Evolutionary conservation across 2,329 filamentous ascomycete genomes (phyloP), one percentile per base, ranked within the genome.

Genomic region (Stachybotrys chartarum): DNA sequence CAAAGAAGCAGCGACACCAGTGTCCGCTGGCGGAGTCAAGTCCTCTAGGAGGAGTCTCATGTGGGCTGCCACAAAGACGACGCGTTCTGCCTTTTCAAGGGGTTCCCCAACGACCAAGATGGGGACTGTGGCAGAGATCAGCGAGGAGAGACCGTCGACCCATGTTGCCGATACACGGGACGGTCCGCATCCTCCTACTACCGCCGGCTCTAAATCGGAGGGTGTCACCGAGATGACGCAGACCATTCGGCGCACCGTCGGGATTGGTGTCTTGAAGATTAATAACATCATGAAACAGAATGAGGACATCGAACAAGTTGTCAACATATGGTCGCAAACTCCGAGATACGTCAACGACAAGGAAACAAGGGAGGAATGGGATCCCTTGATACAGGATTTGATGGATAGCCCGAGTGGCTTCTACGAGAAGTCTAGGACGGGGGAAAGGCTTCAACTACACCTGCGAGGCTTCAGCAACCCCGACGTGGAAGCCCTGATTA

Each of bases 401-500:
- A 77, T 91, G 62, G 83, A 86, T 16, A 93, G 85, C 66, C 78
- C 83, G 39, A 86, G 80, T n/a, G 87, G 87, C 7, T 82, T 84
- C 44, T 95, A 90, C 67, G 86, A 87, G 64, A 87, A 85, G 64
- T 90, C 87, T 24, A 76, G 79, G 54, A 81, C 82, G 54, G 84
- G 90, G 30, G 91, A 93, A 64, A 83, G 89, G 31, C 74, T 97
- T 6, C 88, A 93, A 61, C 76, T 97, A 1, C 87, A 90, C 57
- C 75, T 97, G 14, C 88, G 87, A 62, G 81, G 88, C 1, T 97
- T 97, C 68, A 81, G 84, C 42, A 82, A 88, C 63, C 78, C 83
- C 1, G 91, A 97, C 63, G 85, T 91, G 1, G 91, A 96, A 60
- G 77, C 75, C 0, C 80, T 99, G 46, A 88, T 97, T 66, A 90